These are phyloP conservation scores for Gyromitra esculenta DNA, from an alignment of 2,329 filamentous ascomycete genomes.

Conservation along the genomic window DNA sequence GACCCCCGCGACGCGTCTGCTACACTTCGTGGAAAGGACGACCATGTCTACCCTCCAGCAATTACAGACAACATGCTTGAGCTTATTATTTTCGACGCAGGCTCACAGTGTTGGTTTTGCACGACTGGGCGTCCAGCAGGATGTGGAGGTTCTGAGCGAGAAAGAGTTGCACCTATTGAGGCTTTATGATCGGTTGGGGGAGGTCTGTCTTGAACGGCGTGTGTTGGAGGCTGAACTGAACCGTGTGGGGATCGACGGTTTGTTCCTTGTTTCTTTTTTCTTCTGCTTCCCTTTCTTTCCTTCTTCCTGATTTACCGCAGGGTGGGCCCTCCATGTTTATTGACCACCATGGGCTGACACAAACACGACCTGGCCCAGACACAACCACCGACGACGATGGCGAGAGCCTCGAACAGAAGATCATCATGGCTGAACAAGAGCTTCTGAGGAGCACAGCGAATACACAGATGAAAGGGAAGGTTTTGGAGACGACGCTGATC, in stretches of 20 bases:
- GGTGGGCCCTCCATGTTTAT: not conserved
- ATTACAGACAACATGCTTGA: slow-evolving; percentile 49
- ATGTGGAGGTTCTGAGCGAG: slow-evolving; percentile 39
- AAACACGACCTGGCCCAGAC: slow-evolving; percentile 22
- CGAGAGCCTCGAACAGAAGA: slow-evolving; percentile 63
- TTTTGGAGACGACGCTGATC: slow-evolving; percentile 74
- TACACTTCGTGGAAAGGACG: not conserved
- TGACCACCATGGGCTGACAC: slow-evolving; percentile 19
- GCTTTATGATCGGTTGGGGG: slow-evolving; percentile 50
- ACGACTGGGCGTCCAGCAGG: slow-evolving; percentile 27
- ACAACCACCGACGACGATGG: slow-evolving; percentile 8
- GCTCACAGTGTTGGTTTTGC: slow-evolving; percentile 52
- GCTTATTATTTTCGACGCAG: slow-evolving; percentile 52
- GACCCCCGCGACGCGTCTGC: slow-evolving; percentile 37
- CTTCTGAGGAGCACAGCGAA: slow-evolving; percentile 75
- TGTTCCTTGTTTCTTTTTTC: slow-evolving; percentile 37
- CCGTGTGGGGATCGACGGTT: slow-evolving; percentile 35
- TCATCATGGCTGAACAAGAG: slow-evolving; percentile 70
- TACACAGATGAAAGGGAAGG: slow-evolving; percentile 75
- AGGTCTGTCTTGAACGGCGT: slow-evolving; percentile 47
- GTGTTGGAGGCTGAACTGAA: slow-evolving; percentile 45
- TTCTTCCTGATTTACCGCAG: slow-evolving; percentile 11
- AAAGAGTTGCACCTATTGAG: slow-evolving; percentile 47
- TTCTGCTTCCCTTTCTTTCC: slow-evolving; percentile 42
- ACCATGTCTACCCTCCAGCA: slow-evolving; percentile 50